Conservation (phyloP, 78 protist genomes). For the Dictyostelium discoideum region DNA sequence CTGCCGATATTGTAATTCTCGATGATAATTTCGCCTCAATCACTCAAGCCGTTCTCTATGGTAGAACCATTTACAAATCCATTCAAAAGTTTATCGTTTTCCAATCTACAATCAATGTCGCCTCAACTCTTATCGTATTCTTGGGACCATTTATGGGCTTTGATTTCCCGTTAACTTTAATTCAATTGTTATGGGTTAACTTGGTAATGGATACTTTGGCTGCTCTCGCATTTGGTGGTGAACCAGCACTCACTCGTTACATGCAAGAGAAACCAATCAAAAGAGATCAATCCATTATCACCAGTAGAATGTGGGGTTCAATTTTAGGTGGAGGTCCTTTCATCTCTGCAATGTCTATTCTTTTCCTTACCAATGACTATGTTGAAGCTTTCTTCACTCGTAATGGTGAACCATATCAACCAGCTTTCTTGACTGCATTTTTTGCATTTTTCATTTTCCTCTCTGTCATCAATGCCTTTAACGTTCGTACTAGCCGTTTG, state of each 20-base stretch:
- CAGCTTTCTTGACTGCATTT: conserved; percentile 85
- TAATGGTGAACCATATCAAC: conserved; percentile 38
- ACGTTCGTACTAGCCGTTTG: conserved; percentile 80
- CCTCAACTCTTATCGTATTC: conserved; percentile 88
- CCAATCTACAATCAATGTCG: conserved; percentile 92
- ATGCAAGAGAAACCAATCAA: conserved; percentile 84
- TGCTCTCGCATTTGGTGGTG: conserved; percentile 95
- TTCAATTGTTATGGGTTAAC: conserved; percentile 96
- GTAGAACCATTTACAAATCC: conserved; percentile 87
- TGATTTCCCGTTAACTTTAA: conserved; percentile 89
- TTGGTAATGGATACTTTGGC: conserved; percentile 95
- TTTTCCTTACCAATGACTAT: conserved; percentile 42
- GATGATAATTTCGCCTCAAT: conserved; percentile 96
- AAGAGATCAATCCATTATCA: conserved; percentile 77
- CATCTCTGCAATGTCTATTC: conserved; percentile 59
- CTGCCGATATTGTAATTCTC: conserved; percentile 94
- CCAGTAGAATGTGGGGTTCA: conserved; percentile 80
- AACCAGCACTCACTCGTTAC: conserved; percentile 88
- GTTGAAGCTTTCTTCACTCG: conserved; percentile 54
- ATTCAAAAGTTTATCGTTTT: conserved; percentile 90
- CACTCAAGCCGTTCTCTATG: conserved; percentile 90
- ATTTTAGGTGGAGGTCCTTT: conserved; percentile 81
- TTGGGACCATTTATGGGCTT: conserved; percentile 87
- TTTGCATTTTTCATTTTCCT: conserved; percentile 91
- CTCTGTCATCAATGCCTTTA: conserved; percentile 90